phyloP scores from a whole-genome alignment of 1,139 yeast genomes.

The Kazachstania sp. region DNA sequence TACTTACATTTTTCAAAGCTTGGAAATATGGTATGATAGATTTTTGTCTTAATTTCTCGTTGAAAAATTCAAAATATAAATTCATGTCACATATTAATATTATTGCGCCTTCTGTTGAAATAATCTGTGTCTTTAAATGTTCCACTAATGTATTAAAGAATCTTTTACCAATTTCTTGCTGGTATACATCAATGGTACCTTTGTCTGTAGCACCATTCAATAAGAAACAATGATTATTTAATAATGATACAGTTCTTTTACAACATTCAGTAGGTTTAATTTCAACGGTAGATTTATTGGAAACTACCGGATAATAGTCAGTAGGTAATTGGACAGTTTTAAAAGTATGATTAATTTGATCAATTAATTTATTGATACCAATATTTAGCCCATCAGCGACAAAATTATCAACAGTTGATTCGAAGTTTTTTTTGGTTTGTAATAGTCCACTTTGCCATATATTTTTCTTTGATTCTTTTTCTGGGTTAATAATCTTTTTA shows the following conservation, averaged over 20 bases:
- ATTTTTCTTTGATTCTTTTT: slow-evolving; percentile 37
- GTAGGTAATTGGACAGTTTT: slow-evolving; percentile 45
- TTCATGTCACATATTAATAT: slow-evolving; percentile 69
- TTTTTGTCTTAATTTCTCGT: slow-evolving; percentile 52
- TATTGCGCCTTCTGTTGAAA: slow-evolving; percentile 78
- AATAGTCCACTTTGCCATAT: slow-evolving; percentile 76
- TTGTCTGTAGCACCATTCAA: slow-evolving; percentile 81
- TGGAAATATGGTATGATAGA: slow-evolving; percentile 68
- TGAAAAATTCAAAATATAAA: slow-evolving; percentile 62
- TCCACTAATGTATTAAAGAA: slow-evolving; percentile 72
- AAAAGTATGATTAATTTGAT: slow-evolving; percentile 55
- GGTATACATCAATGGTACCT: slow-evolving; percentile 81
- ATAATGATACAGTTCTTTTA: slow-evolving; percentile 46
- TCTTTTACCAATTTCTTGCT: slow-evolving; percentile 86
- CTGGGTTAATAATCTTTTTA: slow-evolving; percentile 45
- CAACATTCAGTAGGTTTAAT: slow-evolving; percentile 75
- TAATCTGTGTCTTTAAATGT: slow-evolving; percentile 55
- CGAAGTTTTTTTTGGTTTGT: slow-evolving; percentile 73
- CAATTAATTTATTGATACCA: slow-evolving; percentile 81
- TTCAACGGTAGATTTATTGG: slow-evolving; percentile 12
- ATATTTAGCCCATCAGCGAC: slow-evolving; percentile 90
- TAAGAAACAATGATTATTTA: slow-evolving; percentile 67
- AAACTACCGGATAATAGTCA: slow-evolving; percentile 35
- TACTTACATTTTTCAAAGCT: slow-evolving; percentile 78
- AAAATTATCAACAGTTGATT: slow-evolving; percentile 69